phyloP scores from a whole-genome alignment of 108 stramenopile species.

The Seminavis robusta region DNA sequence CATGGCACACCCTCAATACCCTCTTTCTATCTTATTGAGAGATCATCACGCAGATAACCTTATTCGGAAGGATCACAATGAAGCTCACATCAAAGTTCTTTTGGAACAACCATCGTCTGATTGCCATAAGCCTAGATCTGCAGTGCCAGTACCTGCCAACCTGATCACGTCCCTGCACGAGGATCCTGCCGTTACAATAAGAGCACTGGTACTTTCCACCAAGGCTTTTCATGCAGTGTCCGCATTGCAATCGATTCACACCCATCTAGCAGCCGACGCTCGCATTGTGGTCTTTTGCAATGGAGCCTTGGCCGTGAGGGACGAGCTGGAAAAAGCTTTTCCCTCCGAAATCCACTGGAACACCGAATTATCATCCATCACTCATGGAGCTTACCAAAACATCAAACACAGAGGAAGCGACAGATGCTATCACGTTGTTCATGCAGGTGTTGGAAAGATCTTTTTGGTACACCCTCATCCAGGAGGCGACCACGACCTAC shows the following conservation, averaged over 20 bases:
- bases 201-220: slow-evolving; percentile 37
- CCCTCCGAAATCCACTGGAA: background rate
- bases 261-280: background rate
- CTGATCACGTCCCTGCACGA: no score
- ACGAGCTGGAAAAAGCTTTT: slow-evolving; percentile 32
- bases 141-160: no score
- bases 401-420: background rate
- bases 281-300: slow-evolving; percentile 42
- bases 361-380: slow-evolving; percentile 30
- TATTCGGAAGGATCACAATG: no score
- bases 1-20: slow-evolving; percentile 32
- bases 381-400: slow-evolving; percentile 44
- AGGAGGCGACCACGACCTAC: no score
- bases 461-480: no score
- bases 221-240: slow-evolving; percentile 42
- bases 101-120: no score
- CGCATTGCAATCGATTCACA: slow-evolving; percentile 28
- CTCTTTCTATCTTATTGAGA: slow-evolving; percentile 29
- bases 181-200: no score
- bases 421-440: slow-evolving; percentile 29
- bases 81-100: no score
- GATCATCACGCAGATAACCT: no score
- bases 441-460: slow-evolving; percentile 46
- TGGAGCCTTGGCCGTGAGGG: slow-evolving; percentile 49
- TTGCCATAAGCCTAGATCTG: no score